Evolutionary conservation across 169 alveolate species (phyloP).

Genomic region (Amoebophrya sp.): DNA sequence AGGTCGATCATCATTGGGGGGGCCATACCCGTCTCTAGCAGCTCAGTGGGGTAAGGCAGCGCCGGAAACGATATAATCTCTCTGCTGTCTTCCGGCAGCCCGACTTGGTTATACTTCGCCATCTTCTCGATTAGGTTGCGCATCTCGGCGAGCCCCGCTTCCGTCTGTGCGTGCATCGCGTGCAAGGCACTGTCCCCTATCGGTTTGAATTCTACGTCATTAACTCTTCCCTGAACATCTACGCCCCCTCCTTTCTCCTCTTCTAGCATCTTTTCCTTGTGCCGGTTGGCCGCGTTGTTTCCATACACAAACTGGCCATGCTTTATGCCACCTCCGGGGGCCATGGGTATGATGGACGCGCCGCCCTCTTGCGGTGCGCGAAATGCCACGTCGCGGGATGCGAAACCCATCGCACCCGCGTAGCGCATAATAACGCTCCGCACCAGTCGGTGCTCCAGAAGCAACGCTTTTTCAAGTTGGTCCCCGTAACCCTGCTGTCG

Average conservation of each 20-base stretch:
- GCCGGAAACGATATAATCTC: neutral
- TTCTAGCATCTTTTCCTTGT: neutral
- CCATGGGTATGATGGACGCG: too few species aligned
- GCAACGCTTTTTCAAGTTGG: neutral
- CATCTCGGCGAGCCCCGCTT: neutral
- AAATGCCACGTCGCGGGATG: neutral
- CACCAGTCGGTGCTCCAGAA: neutral
- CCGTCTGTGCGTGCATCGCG: neutral
- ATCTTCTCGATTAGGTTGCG: neutral
- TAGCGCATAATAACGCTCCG: neutral
- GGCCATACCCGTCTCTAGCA: neutral
- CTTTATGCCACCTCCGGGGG: too few species aligned
- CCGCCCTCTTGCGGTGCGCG: too few species aligned
- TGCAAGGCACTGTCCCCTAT: neutral
- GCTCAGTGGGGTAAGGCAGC: neutral
- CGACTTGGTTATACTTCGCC: neutral
- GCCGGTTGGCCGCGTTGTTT: too few species aligned
- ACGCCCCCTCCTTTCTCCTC: neutral
- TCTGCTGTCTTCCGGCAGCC: neutral
- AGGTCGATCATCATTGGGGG: neutral
- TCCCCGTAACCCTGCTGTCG: neutral
- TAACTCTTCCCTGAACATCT: neutral
- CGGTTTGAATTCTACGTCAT: neutral
- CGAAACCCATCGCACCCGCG: neutral
- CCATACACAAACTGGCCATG: too few species aligned